These are phyloP conservation scores for Torulaspora globosa DNA, from an alignment of 1,139 yeast species.

Conservation along the genomic window DNA sequence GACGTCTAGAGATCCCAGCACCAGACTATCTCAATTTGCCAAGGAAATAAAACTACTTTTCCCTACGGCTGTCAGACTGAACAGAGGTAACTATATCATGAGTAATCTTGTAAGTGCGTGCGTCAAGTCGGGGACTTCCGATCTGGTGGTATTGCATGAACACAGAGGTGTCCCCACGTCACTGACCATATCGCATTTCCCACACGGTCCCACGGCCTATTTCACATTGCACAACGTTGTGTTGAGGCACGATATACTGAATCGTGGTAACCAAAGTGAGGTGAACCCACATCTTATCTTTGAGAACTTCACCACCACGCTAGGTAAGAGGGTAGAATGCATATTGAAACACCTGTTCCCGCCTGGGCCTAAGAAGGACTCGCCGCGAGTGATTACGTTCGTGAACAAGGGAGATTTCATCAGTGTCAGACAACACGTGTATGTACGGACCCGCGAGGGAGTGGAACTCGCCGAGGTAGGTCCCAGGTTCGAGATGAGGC, in stretches of 20 bases:
- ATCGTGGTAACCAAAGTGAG: slow-evolving; percentile 84
- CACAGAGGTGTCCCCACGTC: slow-evolving; percentile 98
- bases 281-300: slow-evolving; percentile 91
- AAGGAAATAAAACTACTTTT: slow-evolving; percentile 86
- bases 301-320: slow-evolving; percentile 78
- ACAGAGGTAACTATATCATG: slow-evolving; percentile 89
- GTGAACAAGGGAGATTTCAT: slow-evolving; percentile 88
- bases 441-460: slow-evolving; percentile 79
- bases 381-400: slow-evolving; percentile 85
- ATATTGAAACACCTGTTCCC: slow-evolving; percentile 88
- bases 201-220: slow-evolving; percentile 95
- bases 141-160: slow-evolving; percentile 81
- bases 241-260: slow-evolving; percentile 83
- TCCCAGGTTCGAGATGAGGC: slow-evolving; percentile 95
- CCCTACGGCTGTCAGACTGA: slow-evolving; percentile 83
- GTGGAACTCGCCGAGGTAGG: slow-evolving; percentile 96
- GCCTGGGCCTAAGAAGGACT: slow-evolving; percentile 90
- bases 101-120: slow-evolving; percentile 85
- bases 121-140: slow-evolving; percentile 70
- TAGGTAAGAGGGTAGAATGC: slow-evolving; percentile 80
- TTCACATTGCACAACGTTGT: slow-evolving; percentile 94
- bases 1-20: slow-evolving; percentile 87
- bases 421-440: slow-evolving; percentile 91
- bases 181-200: slow-evolving; percentile 87
- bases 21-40: slow-evolving; percentile 81